Conservation (phyloP, 1,139 yeast genomes). For the Saccharomycopsis hybrid region DNA sequence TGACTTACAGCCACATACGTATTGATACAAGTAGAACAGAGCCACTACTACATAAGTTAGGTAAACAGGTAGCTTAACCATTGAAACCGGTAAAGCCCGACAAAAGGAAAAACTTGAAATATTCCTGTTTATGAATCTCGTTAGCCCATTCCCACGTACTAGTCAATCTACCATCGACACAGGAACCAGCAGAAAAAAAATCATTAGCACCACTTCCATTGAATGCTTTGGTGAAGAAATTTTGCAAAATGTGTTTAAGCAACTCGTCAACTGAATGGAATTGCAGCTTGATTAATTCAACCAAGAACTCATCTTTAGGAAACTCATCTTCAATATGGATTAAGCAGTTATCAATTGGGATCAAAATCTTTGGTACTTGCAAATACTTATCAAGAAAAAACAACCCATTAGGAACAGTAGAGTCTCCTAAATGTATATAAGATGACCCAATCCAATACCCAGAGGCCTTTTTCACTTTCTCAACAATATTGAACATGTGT, state of each 20-base stretch:
- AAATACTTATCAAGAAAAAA: slow-evolving; percentile 69
- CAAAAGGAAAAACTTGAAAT: slow-evolving; percentile 43
- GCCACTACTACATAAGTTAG: no score
- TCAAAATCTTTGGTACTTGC: slow-evolving; percentile 66
- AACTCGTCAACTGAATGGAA: slow-evolving; percentile 48
- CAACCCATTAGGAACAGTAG: slow-evolving; percentile 71
- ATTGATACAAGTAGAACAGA: no score
- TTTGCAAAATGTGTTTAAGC: slow-evolving; percentile 48
- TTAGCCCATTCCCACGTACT: slow-evolving; percentile 80
- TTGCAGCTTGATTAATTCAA: slow-evolving; percentile 46
- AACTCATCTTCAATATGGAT: slow-evolving; percentile 43
- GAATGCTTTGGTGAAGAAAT: slow-evolving; percentile 69
- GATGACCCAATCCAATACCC: slow-evolving; percentile 71
- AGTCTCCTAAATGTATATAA: slow-evolving; percentile 71
- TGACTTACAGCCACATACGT: no score
- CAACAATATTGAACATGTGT: slow-evolving; percentile 59
- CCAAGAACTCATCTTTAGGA: slow-evolving; percentile 41
- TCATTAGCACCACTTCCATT: slow-evolving; percentile 77
- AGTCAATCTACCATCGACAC: slow-evolving; percentile 72
- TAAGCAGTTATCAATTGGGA: slow-evolving; percentile 57
- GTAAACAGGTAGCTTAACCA: no score
- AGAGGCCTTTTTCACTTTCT: slow-evolving; percentile 53
- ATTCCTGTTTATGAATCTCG: slow-evolving; percentile 53
- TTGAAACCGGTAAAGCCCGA: slow-evolving; percentile 73
- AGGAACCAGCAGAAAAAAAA: slow-evolving; percentile 71